phyloP scores from a whole-genome alignment of 2,329 filamentous ascomycete species.

The Alternaria postmessia region DNA sequence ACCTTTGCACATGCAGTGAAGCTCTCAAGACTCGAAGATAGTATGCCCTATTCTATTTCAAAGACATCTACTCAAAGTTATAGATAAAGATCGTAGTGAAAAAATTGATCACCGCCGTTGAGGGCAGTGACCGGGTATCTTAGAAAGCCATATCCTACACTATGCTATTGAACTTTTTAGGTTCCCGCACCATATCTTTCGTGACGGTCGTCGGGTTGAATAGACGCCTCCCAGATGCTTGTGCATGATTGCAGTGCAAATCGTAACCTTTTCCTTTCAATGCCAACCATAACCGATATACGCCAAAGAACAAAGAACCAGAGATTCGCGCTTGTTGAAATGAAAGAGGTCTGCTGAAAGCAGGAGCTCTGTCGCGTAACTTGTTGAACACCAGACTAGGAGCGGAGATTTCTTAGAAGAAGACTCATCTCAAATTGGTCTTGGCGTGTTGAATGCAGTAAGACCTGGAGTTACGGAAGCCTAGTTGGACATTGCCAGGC shows the following conservation, averaged over 20 bases:
- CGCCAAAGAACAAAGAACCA: conserved; percentile 1
- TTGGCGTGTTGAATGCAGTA: conserved; percentile 47
- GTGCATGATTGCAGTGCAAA: conserved; percentile 11
- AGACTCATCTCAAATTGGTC: conserved; percentile 24
- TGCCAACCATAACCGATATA: background rate
- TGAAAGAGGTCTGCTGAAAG: conserved; percentile 34
- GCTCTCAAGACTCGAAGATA: background rate
- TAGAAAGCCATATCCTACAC: conserved; percentile 17
- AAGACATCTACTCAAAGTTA: background rate
- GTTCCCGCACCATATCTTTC: conserved; percentile 24
- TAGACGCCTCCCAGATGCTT: conserved; percentile 48
- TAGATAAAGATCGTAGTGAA: conserved; percentile 8
- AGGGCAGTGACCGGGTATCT: conserved; percentile 42
- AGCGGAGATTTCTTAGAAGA: conserved; percentile 2
- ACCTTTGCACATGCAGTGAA: background rate
- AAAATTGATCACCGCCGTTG: conserved; percentile 37
- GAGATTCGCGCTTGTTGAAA: conserved; percentile 30
- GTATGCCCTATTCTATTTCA: background rate
- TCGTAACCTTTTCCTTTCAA: background rate
- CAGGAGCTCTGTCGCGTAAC: conserved; percentile 8
- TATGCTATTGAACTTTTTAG: conserved; percentile 17
- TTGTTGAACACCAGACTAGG: conserved; percentile 12
- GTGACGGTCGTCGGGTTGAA: conserved; percentile 52
- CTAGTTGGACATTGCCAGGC: conserved; percentile 39
- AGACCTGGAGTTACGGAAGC: conserved; percentile 27